Base-by-base conservation (phyloP, 2,329 filamentous ascomycete species). In the Penicillium sp. region DNA sequence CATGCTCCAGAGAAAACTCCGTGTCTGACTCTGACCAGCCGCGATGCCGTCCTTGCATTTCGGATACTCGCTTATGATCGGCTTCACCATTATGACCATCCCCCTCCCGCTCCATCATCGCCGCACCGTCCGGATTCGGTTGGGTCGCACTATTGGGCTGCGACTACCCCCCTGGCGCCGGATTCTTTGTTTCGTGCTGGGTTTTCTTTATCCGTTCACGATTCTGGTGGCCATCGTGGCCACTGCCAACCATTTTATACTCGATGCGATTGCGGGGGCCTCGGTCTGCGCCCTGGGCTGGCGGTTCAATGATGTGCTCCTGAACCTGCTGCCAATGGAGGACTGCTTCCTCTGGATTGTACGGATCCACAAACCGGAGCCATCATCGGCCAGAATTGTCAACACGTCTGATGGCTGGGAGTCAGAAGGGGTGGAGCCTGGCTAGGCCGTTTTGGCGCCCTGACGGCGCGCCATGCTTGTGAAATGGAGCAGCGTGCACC, bases 41-140 rank as follows among this genome's bases (percentile, higher is more conserved):
- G 87, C 87, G 7, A 90, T 90, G 87, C 87, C 87, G 1, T 87
- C 84, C 0, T 77, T 90, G 14, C 87, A 90, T 68, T 90, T 90
- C 63, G 87, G 87, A 3, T 90, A 90, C 72, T 86, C 85, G 3
- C 80, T 90, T 27, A 79, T 90, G 62, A 84, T 90, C 63, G 87
- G 87, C 7, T 71, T 89, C 11, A 89, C 86, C 4, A 79, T 89
- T 51, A 81, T 82, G 60, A 83, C 81, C 1, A 80, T 89, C 42
- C 87, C 87, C 1, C 74, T 89, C 1, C 72, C 79, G 9, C 76
- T 79, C 22, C 74, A 80, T 20, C 80, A 84, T 48, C 68, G 75
- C 16, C 75, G 74, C 8, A 76, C 76, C 31, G 22, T 63, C 33
- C 58, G 55, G 28, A 44, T 50, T 59, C 67, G 36, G 24, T 41